phyloP scores from a whole-genome alignment of 78 protist species.

The Corallochytrium limacisporum region DNA sequence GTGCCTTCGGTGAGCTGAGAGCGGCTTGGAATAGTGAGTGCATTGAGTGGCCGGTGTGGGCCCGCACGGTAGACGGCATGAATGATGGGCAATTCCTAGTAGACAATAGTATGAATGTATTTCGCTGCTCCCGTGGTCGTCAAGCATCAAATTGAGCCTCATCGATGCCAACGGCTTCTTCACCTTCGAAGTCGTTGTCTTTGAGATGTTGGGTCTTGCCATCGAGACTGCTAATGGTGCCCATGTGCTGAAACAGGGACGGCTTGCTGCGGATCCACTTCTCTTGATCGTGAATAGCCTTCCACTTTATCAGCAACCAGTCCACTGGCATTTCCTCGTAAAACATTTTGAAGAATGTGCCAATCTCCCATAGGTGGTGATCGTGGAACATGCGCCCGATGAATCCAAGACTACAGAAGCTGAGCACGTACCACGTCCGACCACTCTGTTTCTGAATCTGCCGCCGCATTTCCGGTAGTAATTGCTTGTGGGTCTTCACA shows the following conservation, averaged over 20 bases:
- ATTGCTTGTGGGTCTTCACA: neutral
- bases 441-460: neutral
- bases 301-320: neutral
- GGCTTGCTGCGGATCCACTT: neutral
- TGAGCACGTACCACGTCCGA: neutral
- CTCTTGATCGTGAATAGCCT: neutral
- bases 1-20: no score
- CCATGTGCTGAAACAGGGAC: constrained; percentile 4
- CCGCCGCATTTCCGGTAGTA: neutral
- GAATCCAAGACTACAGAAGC: neutral
- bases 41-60: no score
- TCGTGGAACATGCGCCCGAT: neutral
- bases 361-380: neutral
- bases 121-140: no score
- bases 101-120: no score
- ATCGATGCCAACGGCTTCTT: no score
- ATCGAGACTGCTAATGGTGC: neutral
- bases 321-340: neutral
- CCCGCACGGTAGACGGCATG: no score
- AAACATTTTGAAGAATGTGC: neutral
- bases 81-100: no score
- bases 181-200: no score
- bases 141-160: no score
- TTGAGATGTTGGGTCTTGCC: neutral
- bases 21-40: no score